Evolutionary conservation across 371 early-diverging fungal species (phyloP), one percentile per base, ranked within the genome.

Genomic region (Dinochytrium kinnereticum): DNA sequence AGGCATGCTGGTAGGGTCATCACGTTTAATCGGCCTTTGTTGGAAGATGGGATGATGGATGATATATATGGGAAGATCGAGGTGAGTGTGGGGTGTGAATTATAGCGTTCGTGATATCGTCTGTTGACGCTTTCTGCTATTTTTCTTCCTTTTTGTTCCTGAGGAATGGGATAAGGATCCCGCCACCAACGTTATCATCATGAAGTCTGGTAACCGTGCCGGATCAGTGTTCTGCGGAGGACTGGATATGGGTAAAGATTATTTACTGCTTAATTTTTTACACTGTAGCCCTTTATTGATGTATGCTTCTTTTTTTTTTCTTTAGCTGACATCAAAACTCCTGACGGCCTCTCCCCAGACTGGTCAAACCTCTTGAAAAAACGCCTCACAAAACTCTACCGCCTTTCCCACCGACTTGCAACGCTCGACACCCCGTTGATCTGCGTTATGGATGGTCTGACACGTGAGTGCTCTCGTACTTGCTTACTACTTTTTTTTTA

Each of bases 361-460:
- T 30, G 57, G 17, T 24, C 57, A 30, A 7, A 30, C 10, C 21
- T 5, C 36, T 61, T 53, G 5, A 13, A 53, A 26, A 7, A 53
- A 53, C 10, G 61, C 7, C 44, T 40, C 2, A 33, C n/a, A 13
- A 21, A 44, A 19, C 40, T 66, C 19, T 66, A 40, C 66, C 24
- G 37, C 3, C 65, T 74, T 7, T 10, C 70, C 37, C 74, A 74
- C 39, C 74, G 38, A 13, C 26, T 69, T 30, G 74, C 74, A 33
- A 69, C 74, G n/a, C 51, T 74, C 24, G 64, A 74, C 38, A 74
- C 74, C n/a, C 74, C 74, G 5, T 21, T 74, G 26, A 68, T 64
- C 2, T 51, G 40, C 34, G 26, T 69, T 51, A 21, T 64, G 64
- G 74, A 74, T 34, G 74, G 74, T 24, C 49, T 44, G 21, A 69